A percentile compares a stretch with the other conserved stretches of the same genome.
phyloP scores from a whole-genome alignment of 2,329 filamentous ascomycete species.

The Apiospora kogelbergensis region DNA sequence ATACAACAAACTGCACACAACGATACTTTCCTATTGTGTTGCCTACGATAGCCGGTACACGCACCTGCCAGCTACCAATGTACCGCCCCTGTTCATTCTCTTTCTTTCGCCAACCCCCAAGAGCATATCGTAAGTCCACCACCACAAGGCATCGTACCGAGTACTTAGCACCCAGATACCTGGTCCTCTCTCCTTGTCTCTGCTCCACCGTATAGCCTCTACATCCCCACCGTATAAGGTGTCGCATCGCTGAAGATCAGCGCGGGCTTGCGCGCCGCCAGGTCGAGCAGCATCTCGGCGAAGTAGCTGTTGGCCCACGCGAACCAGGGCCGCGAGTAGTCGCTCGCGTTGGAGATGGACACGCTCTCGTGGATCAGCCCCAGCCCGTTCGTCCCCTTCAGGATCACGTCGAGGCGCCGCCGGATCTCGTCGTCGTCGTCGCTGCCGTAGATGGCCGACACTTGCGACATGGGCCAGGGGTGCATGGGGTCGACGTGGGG shows the following conservation, averaged over 20 bases:
- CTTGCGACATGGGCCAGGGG: constrained; percentile 72
- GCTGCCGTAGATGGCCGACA: constrained; percentile 67
- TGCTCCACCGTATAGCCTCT: background rate
- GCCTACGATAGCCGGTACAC: too few relatives aligned
- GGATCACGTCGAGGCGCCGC: constrained; percentile 41
- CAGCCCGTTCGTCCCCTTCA: constrained; percentile 44
- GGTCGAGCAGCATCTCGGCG: constrained; percentile 13
- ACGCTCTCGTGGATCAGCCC: constrained; percentile 70
- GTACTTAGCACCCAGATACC: too few relatives aligned
- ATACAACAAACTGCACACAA: too few relatives aligned
- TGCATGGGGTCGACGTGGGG: constrained; percentile 46
- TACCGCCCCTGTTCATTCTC: too few relatives aligned
- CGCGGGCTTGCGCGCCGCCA: constrained; percentile 10
- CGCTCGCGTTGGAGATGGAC: constrained; percentile 54
- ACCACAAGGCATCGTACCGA: too few relatives aligned
- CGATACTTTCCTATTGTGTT: too few relatives aligned
- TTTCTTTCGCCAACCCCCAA: too few relatives aligned
- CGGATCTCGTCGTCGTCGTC: constrained; percentile 63
- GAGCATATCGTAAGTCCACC: too few relatives aligned
- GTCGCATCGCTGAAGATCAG: constrained; percentile 5
- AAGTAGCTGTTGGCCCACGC: constrained; percentile 14
- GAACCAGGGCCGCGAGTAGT: constrained; percentile 55
- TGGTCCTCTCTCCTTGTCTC: too few relatives aligned
- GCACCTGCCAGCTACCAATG: too few relatives aligned
- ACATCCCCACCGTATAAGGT: background rate